These are phyloP conservation scores for Fusarium neocosmosporiellum DNA, from an alignment of 2,329 filamentous ascomycete species.

Conservation along the genomic window DNA sequence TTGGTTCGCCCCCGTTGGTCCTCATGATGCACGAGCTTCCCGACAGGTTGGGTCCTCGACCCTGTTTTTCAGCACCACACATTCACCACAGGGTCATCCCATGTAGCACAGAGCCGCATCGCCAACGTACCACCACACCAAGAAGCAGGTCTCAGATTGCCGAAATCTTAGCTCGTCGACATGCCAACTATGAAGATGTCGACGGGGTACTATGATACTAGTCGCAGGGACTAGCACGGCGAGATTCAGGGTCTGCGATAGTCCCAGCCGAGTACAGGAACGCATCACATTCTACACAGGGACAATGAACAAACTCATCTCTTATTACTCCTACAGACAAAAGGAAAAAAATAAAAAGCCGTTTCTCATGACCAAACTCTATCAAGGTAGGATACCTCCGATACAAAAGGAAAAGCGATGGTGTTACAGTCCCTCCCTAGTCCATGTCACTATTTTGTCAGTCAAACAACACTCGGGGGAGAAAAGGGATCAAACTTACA, in stretches of 20 bases:
- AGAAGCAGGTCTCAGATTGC: neutral
- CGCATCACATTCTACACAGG: constrained; percentile 20
- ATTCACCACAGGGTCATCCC: neutral
- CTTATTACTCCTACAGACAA: constrained; percentile 28
- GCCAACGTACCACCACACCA: neutral
- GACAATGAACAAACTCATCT: constrained; percentile 21
- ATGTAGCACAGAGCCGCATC: neutral
- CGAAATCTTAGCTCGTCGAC: neutral
- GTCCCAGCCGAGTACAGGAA: constrained; percentile 12
- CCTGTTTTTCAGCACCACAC: neutral
- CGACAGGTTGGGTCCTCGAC: neutral
- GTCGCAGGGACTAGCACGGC: neutral
- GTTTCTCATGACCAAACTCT: constrained; percentile 34
- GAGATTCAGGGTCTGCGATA: neutral
- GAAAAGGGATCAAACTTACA: constrained; percentile 53
- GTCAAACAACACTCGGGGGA: constrained; percentile 8
- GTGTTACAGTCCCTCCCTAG: constrained; percentile 32
- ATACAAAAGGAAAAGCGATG: neutral
- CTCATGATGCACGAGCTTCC: neutral
- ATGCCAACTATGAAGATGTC: neutral
- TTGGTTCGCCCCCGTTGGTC: neutral
- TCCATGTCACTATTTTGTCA: constrained; percentile 44
- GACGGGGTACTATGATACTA: neutral
- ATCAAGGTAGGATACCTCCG: constrained; percentile 2
- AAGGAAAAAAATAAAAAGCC: constrained; percentile 3